Conservation (phyloP, 1,139 yeast species). For the Suhomyces maxii region DNA sequence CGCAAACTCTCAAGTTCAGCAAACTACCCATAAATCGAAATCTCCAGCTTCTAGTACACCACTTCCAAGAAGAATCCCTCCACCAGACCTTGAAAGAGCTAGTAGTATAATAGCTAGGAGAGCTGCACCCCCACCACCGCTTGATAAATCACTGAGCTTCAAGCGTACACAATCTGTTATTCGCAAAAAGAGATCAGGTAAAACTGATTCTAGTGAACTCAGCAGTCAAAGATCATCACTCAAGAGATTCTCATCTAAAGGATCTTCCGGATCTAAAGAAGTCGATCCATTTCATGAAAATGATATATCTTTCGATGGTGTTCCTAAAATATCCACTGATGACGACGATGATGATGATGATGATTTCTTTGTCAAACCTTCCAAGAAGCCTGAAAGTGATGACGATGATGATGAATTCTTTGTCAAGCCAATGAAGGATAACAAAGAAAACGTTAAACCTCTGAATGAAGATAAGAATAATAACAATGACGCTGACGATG, state of each 20-base stretch:
- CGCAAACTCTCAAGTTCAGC: not conserved
- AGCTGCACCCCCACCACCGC: conserved; percentile 76
- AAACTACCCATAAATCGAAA: not conserved
- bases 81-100: conserved; percentile 11
- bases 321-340: conserved; percentile 41
- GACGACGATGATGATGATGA: conserved; percentile 16
- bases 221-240: not conserved
- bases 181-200: conserved; percentile 7
- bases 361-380: conserved; percentile 1
- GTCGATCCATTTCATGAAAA: conserved; percentile 64
- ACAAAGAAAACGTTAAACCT: not conserved
- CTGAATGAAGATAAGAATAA: not conserved
- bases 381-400: conserved; percentile 8
- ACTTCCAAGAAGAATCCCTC: not conserved
- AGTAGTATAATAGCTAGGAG: conserved; percentile 57
- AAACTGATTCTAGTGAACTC: conserved; percentile 1
- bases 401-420: conserved; percentile 32
- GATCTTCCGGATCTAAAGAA: conserved; percentile 17
- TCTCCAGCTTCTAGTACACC: not conserved
- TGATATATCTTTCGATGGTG: conserved; percentile 69
- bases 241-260: conserved; percentile 12
- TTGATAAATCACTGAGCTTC: conserved; percentile 14
- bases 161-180: conserved; percentile 13
- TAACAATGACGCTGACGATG: conserved; percentile 4
- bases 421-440: conserved; percentile 24